A percentile compares a stretch with the other conserved stretches of the same genome.
Evolutionary conservation across 2,329 filamentous ascomycete genomes (phyloP).

Genomic region (Aspergillus clavatus): DNA sequence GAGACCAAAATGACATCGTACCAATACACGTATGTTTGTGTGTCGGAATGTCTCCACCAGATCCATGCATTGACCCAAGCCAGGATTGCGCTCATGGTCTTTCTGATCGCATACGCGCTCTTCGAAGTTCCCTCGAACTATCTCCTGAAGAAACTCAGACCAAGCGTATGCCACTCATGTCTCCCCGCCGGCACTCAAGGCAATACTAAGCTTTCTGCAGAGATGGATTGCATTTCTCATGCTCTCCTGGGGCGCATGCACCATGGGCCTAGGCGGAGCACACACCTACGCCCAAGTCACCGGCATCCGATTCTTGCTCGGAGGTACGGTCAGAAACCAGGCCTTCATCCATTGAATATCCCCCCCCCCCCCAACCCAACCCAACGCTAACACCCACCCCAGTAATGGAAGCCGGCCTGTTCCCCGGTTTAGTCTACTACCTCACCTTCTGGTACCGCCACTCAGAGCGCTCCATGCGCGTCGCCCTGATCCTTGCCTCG

Average conservation of each 20-base stretch:
- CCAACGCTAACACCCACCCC: not conserved
- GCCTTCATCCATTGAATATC: too few species aligned
- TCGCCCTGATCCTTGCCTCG: slow-evolving; percentile 52
- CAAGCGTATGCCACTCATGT: slow-evolving; percentile 31
- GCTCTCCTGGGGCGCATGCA: slow-evolving; percentile 47
- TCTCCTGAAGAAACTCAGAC: slow-evolving; percentile 45
- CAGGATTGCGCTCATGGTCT: slow-evolving; percentile 46
- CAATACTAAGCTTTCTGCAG: slow-evolving; percentile 11
- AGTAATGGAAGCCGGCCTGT: slow-evolving; percentile 49
- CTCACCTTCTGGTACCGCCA: slow-evolving; percentile 54
- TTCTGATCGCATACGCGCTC: slow-evolving; percentile 46
- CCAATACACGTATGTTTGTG: slow-evolving; percentile 53
- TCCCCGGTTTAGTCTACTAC: slow-evolving; percentile 47
- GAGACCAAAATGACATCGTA: slow-evolving; percentile 58
- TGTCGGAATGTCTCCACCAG: not conserved
- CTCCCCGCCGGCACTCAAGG: not conserved
- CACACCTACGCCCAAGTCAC: slow-evolving; percentile 42
- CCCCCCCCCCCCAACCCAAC: too few species aligned
- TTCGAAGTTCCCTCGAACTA: slow-evolving; percentile 50
- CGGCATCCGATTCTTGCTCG: slow-evolving; percentile 46
- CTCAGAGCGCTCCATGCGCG: slow-evolving; percentile 54
- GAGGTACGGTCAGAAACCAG: too few species aligned
- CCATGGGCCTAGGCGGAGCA: slow-evolving; percentile 45
- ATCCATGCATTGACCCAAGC: not conserved
- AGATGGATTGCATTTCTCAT: slow-evolving; percentile 49